Conservation (phyloP, 2,329 filamentous ascomycete species). For the Fusarium tupiense region DNA sequence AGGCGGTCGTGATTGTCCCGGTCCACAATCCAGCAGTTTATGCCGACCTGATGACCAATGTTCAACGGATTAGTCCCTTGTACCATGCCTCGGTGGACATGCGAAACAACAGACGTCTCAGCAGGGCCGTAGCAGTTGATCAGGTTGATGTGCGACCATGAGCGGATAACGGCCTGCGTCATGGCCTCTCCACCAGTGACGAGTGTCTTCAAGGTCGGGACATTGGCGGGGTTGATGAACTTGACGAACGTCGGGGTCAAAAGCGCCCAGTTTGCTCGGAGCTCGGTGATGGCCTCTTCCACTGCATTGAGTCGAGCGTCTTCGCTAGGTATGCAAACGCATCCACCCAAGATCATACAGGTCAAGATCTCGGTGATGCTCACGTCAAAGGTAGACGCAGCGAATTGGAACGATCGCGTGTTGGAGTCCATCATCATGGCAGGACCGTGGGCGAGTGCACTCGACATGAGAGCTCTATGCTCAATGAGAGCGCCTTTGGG, state of each 20-base stretch:
- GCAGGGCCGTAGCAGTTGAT: constrained; percentile 39
- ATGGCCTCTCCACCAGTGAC: constrained; percentile 41
- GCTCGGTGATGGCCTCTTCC: constrained; percentile 20
- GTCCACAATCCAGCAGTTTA: constrained; percentile 44
- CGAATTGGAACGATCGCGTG: constrained; percentile 48
- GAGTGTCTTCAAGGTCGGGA: constrained; percentile 33
- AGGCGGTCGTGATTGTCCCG: constrained; percentile 40
- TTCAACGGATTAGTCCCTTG: constrained; percentile 36
- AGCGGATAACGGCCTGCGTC: constrained; percentile 30
- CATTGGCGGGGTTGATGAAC: constrained; percentile 29
- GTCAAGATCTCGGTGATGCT: constrained; percentile 40
- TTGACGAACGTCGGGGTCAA: constrained; percentile 35
- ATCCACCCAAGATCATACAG: constrained; percentile 40
- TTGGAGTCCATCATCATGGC: constrained; percentile 37
- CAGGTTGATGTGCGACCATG: constrained; percentile 38
- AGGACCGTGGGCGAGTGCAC: constrained; percentile 31
- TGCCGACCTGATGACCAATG: constrained; percentile 29
- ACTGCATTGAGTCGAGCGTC: constrained; percentile 51
- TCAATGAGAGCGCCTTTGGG: constrained; percentile 38
- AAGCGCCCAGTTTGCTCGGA: constrained; percentile 34
- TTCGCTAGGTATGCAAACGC: constrained; percentile 51
- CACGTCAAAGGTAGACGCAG: constrained; percentile 47
- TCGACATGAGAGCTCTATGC: constrained; percentile 32
- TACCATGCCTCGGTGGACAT: constrained; percentile 21
- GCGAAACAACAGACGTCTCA: constrained; percentile 36